A percentile compares a stretch with the other conserved stretches of the same genome.
These are phyloP conservation scores for Fusarium mexicanum DNA, from an alignment of 2,329 filamentous ascomycete genomes.

Conservation along the genomic window DNA sequence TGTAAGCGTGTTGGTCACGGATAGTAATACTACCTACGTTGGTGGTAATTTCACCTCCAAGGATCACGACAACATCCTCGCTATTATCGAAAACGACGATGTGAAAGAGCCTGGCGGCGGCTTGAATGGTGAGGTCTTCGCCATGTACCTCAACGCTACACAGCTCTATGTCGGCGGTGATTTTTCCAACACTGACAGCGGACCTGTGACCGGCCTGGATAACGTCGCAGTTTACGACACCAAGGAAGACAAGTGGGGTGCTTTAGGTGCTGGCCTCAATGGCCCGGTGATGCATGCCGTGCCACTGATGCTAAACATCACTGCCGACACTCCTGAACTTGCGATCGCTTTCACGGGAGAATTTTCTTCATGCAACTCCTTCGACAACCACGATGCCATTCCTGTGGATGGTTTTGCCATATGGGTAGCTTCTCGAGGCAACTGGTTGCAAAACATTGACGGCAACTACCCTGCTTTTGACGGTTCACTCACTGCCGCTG, in stretches of 20 bases:
- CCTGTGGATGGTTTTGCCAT: conserved; percentile 81
- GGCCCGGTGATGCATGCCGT: conserved; percentile 80
- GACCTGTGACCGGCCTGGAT: conserved; percentile 70
- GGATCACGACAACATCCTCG: conserved; percentile 78
- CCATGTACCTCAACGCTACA: conserved; percentile 73
- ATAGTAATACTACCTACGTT: conserved; percentile 74
- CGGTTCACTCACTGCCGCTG: conserved; percentile 76
- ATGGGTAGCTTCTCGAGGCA: conserved; percentile 86
- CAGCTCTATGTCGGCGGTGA: conserved; percentile 83
- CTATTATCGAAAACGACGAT: conserved; percentile 71
- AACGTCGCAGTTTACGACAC: conserved; percentile 82
- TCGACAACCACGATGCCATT: conserved; percentile 69
- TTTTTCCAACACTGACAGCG: conserved; percentile 78
- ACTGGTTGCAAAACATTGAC: conserved; percentile 87
- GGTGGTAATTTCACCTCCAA: conserved; percentile 84
- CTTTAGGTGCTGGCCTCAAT: conserved; percentile 87
- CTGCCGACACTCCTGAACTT: conserved; percentile 71
- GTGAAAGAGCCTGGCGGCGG: conserved; percentile 74
- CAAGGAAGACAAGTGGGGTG: conserved; percentile 73
- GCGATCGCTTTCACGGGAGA: conserved; percentile 83
- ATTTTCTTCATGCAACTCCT: conserved; percentile 78
- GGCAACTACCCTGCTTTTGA: conserved; percentile 71
- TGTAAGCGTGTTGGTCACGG: conserved; percentile 74
- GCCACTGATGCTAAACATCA: conserved; percentile 81
- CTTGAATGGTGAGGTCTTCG: conserved; percentile 80